Conservation (phyloP, 345 rosid species). For the Erodium maritimum region DNA sequence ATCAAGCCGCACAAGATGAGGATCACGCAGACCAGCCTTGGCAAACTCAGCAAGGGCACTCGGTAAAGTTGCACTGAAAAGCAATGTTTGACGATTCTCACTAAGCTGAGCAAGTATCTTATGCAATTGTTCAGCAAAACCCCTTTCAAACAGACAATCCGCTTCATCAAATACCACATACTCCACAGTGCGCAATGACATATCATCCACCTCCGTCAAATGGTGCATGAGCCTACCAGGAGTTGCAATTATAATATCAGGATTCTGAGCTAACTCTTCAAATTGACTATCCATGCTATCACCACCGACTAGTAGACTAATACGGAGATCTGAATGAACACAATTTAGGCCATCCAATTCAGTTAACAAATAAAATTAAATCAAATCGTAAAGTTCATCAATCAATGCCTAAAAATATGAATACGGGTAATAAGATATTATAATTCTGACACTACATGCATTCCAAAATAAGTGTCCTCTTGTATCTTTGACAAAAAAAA, state of each 20-base stretch:
- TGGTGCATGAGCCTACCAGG: constrained; percentile 97
- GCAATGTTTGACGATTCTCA: constrained; percentile 90
- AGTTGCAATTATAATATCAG: constrained; percentile 87
- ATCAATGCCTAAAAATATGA: too few species aligned
- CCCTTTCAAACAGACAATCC: constrained; percentile 84
- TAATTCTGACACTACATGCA: too few species aligned
- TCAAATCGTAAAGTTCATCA: too few species aligned
- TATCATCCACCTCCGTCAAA: constrained; percentile 81
- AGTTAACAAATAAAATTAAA: neutral
- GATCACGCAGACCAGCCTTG: constrained; percentile 84
- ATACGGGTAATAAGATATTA: too few species aligned
- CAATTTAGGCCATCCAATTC: neutral
- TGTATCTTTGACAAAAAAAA: too few species aligned
- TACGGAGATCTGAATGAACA: constrained; percentile 51
- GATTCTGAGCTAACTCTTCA: constrained; percentile 81
- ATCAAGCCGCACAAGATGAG: constrained; percentile 88
- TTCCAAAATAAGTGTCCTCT: too few species aligned
- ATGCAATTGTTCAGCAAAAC: constrained; percentile 86
- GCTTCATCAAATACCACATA: constrained; percentile 98
- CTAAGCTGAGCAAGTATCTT: constrained; percentile 64
- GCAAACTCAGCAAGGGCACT: constrained; percentile 98
- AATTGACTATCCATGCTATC: constrained; percentile 91
- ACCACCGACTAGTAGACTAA: constrained; percentile 85
- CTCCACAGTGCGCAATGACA: constrained; percentile 71
- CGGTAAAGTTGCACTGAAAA: constrained; percentile 90